phyloP scores from a whole-genome alignment of 495 filamentous ascomycete species.

The Aspergillus avenaceus region DNA sequence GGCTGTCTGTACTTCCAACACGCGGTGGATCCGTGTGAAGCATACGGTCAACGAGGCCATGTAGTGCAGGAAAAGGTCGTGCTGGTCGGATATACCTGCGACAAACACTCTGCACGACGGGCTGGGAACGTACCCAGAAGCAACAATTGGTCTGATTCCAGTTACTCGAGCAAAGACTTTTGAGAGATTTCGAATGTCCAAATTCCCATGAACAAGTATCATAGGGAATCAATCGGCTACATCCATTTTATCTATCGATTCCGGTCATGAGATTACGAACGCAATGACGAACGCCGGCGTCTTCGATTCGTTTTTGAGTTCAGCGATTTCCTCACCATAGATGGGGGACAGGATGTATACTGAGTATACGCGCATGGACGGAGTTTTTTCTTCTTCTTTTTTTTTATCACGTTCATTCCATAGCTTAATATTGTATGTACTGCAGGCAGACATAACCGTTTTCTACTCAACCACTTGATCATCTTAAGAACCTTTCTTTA shows the following conservation, averaged over 20 bases:
- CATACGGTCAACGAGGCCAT: slow-evolving; percentile 70
- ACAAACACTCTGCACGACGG: slow-evolving; percentile 48
- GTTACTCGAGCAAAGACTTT: slow-evolving; percentile 45
- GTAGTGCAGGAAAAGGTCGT: slow-evolving; percentile 67
- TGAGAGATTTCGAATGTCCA: no score
- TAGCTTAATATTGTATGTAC: not conserved
- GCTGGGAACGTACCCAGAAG: slow-evolving; percentile 14
- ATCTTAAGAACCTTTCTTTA: no score
- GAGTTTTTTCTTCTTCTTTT: not conserved
- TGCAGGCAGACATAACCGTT: no score
- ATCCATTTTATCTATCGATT: not conserved
- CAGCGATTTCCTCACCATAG: not conserved
- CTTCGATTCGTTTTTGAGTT: not conserved
- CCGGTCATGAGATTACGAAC: not conserved
- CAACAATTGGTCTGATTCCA: slow-evolving; percentile 45
- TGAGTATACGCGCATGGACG: not conserved
- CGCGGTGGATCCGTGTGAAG: slow-evolving; percentile 67
- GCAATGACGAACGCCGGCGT: not conserved
- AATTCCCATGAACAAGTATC: no score
- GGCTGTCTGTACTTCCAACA: slow-evolving; percentile 78
- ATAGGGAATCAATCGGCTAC: no score
- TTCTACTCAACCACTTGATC: no score
- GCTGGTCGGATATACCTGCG: slow-evolving; percentile 75
- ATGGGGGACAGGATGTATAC: not conserved
- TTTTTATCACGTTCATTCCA: not conserved